These are phyloP conservation scores for Calocybe gangraenosa DNA, from an alignment of 768 basidiomycete species.

Conservation along the genomic window DNA sequence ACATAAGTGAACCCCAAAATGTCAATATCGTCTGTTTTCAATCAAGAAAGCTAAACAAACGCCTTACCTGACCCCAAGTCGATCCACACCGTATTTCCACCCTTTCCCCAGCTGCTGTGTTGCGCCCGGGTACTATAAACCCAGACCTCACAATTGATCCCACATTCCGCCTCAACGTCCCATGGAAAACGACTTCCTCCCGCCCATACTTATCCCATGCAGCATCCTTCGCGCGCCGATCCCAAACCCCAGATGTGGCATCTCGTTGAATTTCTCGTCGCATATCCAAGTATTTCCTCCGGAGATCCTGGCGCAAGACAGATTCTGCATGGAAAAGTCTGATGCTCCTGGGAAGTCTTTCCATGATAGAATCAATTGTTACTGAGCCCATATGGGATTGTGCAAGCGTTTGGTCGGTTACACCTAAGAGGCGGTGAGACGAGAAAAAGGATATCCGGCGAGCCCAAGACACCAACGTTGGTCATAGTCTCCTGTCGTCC, in stretches of 20 bases:
- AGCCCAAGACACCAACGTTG: not conserved
- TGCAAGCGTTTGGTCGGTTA: conserved; percentile 2
- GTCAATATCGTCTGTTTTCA: not conserved
- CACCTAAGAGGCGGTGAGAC: not conserved
- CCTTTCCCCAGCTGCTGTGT: conserved; percentile 1
- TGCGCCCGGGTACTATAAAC: conserved; percentile 10
- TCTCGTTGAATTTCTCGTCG: conserved; percentile 4
- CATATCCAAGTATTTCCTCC: not conserved
- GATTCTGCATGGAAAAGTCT: conserved; percentile 8
- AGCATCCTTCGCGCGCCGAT: conserved; percentile 8
- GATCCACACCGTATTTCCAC: conserved; percentile 7
- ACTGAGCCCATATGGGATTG: conserved; percentile 5
- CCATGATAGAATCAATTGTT: not conserved
- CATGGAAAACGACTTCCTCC: conserved; percentile 10
- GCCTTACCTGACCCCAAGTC: conserved; percentile 10
- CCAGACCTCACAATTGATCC: conserved; percentile 11
- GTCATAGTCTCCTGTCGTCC: not conserved
- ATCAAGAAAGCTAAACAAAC: no score
- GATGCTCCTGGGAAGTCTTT: not conserved
- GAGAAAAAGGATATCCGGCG: not conserved
- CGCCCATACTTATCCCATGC: conserved; percentile 7
- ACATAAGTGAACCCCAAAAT: not conserved
- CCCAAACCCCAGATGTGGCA: not conserved
- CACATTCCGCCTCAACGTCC: conserved; percentile 7
- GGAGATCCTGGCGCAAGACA: conserved; percentile 6